Percentiles rank a stretch among this genome's conserved stretches.
phyloP scores from a whole-genome alignment of 306 rosid genomes.

The Alnus rubra region DNA sequence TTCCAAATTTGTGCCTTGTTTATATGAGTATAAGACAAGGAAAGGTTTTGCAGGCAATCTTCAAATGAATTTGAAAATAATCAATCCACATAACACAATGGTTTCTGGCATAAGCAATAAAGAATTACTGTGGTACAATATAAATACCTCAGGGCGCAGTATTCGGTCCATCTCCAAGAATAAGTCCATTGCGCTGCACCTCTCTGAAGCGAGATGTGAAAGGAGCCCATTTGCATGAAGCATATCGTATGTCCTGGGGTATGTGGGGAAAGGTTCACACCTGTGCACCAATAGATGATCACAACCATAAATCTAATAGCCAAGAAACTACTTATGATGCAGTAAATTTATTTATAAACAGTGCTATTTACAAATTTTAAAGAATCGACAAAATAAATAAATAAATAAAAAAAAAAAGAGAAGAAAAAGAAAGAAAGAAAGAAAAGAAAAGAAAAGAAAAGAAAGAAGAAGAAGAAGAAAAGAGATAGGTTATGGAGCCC shows the following conservation, averaged over 20 bases:
- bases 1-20: constrained; percentile 6
- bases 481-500: constrained; percentile 2
- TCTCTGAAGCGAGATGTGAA: constrained; percentile 65
- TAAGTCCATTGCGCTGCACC: constrained; percentile 74
- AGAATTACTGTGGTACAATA: not conserved
- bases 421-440: not conserved
- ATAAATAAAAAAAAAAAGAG: not conserved
- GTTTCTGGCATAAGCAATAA: not conserved
- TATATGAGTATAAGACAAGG: not conserved
- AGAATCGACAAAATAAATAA: constrained; percentile 6
- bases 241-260: constrained; percentile 93
- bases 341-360: constrained; percentile 4
- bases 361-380: constrained; percentile 9
- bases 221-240: constrained; percentile 88
- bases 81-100: constrained; percentile 13
- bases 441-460: not conserved
- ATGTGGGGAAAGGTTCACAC: constrained; percentile 98
- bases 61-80: not conserved
- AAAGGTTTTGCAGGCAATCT: not conserved
- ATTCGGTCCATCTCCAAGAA: constrained; percentile 96
- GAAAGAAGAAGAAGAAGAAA: not conserved
- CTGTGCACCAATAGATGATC: constrained; percentile 51
- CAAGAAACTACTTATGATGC: constrained; percentile 10
- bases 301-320: constrained; percentile 13
- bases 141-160: constrained; percentile 88